Percentiles rank a stretch among this genome's conserved stretches.
These are phyloP conservation scores for Xylariaceae sp. DNA, from an alignment of 2,329 filamentous ascomycete genomes.

Conservation along the genomic window DNA sequence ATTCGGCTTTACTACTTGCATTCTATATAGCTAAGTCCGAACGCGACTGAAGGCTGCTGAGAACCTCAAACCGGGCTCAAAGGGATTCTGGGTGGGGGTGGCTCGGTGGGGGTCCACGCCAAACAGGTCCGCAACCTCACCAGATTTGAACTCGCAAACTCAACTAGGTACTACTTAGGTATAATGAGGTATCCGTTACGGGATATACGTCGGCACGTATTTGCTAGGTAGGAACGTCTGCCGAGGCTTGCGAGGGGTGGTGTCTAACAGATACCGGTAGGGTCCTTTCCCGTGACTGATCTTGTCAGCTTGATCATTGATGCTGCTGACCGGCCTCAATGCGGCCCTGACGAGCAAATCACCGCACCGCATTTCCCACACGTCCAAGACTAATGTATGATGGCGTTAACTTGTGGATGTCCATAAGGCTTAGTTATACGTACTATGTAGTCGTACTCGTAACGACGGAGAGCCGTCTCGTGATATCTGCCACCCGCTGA, in stretches of 20 bases:
- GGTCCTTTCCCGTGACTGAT: slow-evolving; percentile 7
- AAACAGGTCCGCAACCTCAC: neutral
- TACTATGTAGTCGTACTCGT: neutral
- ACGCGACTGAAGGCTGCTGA: too few species aligned
- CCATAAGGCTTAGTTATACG: neutral
- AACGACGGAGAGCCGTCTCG: slow-evolving; percentile 1
- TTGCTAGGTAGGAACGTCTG: slow-evolving; percentile 7
- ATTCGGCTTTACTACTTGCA: too few species aligned
- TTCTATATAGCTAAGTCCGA: too few species aligned
- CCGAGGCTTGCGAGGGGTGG: slow-evolving; percentile 14
- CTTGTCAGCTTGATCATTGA: slow-evolving; percentile 12
- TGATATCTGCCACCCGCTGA: slow-evolving; percentile 8
- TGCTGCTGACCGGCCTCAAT: slow-evolving; percentile 7
- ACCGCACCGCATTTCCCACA: neutral
- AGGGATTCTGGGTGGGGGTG: slow-evolving; percentile 23
- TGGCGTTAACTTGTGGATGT: neutral
- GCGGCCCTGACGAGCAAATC: slow-evolving; percentile 2
- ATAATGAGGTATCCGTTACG: too few species aligned
- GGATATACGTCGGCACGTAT: too few species aligned
- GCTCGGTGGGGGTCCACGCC: neutral
- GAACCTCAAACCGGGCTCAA: too few species aligned
- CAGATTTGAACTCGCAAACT: neutral
- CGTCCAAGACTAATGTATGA: neutral
- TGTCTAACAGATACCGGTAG: slow-evolving; percentile 3
- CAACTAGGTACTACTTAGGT: too few species aligned